Evolutionary conservation across 805 yeast genomes (phyloP).

Genomic region (Schizosaccharomyces octosporus): DNA sequence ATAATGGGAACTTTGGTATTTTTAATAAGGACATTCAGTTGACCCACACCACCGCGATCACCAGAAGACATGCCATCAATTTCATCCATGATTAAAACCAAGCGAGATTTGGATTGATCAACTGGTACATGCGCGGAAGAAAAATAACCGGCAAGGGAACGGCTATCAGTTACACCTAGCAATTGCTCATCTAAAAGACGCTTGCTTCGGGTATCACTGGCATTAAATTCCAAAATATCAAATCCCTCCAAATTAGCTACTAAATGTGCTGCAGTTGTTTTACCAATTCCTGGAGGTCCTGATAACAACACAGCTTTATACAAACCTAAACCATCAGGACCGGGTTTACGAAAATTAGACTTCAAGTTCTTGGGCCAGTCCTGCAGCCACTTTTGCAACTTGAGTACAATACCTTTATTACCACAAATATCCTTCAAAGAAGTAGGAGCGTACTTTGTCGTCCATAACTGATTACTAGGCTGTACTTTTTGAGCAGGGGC

Average conservation of each 20-base stretch:
- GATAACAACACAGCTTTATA: constrained; percentile 68
- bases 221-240: constrained; percentile 65
- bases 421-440: constrained; percentile 64
- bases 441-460: constrained; percentile 75
- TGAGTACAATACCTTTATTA: constrained; percentile 48
- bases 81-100: constrained; percentile 88
- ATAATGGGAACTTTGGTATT: constrained; percentile 69
- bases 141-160: constrained; percentile 63
- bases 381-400: constrained; percentile 46
- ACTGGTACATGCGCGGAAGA: constrained; percentile 7
- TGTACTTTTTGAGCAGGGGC: constrained; percentile 5
- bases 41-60: constrained; percentile 95
- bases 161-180: constrained; percentile 48
- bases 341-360: constrained; percentile 30
- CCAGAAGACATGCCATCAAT: constrained; percentile 99
- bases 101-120: constrained; percentile 25
- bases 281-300: constrained; percentile 91
- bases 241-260: constrained; percentile 60
- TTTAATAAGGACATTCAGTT: constrained; percentile 63
- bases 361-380: constrained; percentile 39
- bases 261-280: constrained; percentile 73
- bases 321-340: constrained; percentile 38
- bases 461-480: constrained; percentile 37
- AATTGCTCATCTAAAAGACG: constrained; percentile 42
- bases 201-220: constrained; percentile 72